Evolutionary conservation across 2,329 filamentous ascomycete genomes (phyloP).

Genomic region (Claviceps spartinae): DNA sequence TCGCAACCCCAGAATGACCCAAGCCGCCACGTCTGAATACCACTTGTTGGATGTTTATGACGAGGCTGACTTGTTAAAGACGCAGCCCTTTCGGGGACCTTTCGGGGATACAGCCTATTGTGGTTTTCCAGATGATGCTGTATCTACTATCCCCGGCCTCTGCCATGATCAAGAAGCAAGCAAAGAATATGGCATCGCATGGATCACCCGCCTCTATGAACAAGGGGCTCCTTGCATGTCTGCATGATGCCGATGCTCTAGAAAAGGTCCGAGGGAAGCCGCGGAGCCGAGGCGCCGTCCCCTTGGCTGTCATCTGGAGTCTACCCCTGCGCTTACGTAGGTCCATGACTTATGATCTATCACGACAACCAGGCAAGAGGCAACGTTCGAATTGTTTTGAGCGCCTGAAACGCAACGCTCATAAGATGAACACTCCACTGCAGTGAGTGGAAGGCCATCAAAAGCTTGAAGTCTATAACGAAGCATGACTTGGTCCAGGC

Average conservation of each 20-base stretch:
- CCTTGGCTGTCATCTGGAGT: slow-evolving; percentile 2
- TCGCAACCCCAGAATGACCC: too few relatives aligned
- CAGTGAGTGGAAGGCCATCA: background rate
- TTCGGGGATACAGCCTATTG: too few relatives aligned
- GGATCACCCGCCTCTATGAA: background rate
- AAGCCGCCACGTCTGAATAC: too few relatives aligned
- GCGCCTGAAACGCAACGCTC: background rate
- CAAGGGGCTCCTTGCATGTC: background rate
- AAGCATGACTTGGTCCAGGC: background rate
- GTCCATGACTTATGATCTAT: background rate
- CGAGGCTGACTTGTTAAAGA: too few relatives aligned
- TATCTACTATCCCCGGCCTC: too few relatives aligned
- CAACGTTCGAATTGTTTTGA: background rate
- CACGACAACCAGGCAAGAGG: background rate
- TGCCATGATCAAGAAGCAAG: background rate
- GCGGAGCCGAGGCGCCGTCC: background rate
- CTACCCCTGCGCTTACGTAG: background rate
- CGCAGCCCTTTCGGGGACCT: too few relatives aligned
- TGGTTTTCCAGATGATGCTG: too few relatives aligned
- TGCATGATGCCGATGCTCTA: background rate
- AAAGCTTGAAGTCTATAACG: background rate
- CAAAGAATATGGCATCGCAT: background rate
- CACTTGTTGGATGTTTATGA: too few relatives aligned
- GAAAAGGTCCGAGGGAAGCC: background rate
- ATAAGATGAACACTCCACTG: background rate